Evolutionary conservation across 805 yeast species (phyloP), one percentile per base, ranked within the genome.

Genomic region (Metschnikowia picachoensis): DNA sequence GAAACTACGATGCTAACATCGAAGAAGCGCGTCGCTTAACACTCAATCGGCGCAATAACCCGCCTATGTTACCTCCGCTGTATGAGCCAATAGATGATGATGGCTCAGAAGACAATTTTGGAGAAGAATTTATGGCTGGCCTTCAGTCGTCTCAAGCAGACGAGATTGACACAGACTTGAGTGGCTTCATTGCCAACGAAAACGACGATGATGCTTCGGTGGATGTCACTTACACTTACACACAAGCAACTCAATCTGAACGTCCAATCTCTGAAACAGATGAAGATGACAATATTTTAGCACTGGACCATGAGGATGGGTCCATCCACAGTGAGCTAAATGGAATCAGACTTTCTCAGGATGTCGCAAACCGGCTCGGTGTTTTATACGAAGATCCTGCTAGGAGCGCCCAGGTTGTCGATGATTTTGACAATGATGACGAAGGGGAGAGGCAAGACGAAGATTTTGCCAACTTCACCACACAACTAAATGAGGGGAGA

Each of bases 401-500:
- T 1, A 28, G 20, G 15, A 39, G 9, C 8, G 50, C 53, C 14
- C 56, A 55, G 29, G 41, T 55, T 13, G 29, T 46, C 4, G 60
- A 55, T 35, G 73, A 65, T 11, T 60, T 64, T 14, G 66, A 64
- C 16, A 60, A 55, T 35, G 73, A 64, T 12, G 60, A 65, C n/a
- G 66, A 64, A 14, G 56, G 59, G 6, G 62, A 61, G 33, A 39
- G 35, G n/a, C 28, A 64, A 14, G 56, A 60, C 7, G 62, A 61
- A 34, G 47, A 39, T 12, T 30, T n/a, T 14, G 42, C 15, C 1
- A 32, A 45, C 30, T 67, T 66, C 43, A 64, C 68, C 25, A 68
- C 74, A 1, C 76, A 71, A 48, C 56, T 71, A 30, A 72, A 72
- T 39, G 68, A 69, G 36, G 75, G 70, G 41, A 53, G 76, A 14